Conservation (phyloP, 2,329 filamentous ascomycete genomes). For the Aspergillus novoparasiticus region DNA sequence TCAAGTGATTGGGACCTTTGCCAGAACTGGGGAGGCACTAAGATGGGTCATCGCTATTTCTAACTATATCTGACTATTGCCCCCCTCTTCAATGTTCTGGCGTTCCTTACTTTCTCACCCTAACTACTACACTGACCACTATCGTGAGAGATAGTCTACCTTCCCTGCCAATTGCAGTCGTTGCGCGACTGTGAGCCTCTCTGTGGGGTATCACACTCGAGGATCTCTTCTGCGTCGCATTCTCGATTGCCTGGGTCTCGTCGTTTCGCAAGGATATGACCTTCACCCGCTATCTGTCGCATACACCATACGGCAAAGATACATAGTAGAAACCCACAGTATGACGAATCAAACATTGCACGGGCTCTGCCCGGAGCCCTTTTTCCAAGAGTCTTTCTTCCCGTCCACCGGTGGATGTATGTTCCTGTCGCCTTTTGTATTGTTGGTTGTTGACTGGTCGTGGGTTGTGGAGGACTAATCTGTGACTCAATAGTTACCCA, state of each 20-base stretch:
- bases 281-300: slow-evolving; percentile 12
- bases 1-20: slow-evolving; percentile 6
- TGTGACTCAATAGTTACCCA: slow-evolving; percentile 53
- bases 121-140: slow-evolving; percentile 3
- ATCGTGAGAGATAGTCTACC: background rate
- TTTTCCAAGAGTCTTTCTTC: slow-evolving; percentile 66
- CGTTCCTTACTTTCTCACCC: slow-evolving; percentile 15
- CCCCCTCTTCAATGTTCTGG: slow-evolving; percentile 16
- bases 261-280: slow-evolving; percentile 17
- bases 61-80: slow-evolving; percentile 28
- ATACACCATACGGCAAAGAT: slow-evolving; percentile 9
- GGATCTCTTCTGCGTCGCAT: slow-evolving; percentile 1
- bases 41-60: slow-evolving; percentile 9
- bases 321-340: slow-evolving; percentile 10
- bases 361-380: slow-evolving; percentile 68
- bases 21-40: background rate
- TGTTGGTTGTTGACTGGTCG: slow-evolving; percentile 11
- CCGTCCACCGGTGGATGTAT: slow-evolving; percentile 67
- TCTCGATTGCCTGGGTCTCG: background rate
- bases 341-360: slow-evolving; percentile 27
- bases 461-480: slow-evolving; percentile 2
- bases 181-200: slow-evolving; percentile 24
- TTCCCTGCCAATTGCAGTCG: slow-evolving; percentile 13
- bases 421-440: slow-evolving; percentile 25
- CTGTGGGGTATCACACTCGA: slow-evolving; percentile 20